Conservation (phyloP, 768 basidiomycete species). For the Termitomyces eurrhizus region DNA sequence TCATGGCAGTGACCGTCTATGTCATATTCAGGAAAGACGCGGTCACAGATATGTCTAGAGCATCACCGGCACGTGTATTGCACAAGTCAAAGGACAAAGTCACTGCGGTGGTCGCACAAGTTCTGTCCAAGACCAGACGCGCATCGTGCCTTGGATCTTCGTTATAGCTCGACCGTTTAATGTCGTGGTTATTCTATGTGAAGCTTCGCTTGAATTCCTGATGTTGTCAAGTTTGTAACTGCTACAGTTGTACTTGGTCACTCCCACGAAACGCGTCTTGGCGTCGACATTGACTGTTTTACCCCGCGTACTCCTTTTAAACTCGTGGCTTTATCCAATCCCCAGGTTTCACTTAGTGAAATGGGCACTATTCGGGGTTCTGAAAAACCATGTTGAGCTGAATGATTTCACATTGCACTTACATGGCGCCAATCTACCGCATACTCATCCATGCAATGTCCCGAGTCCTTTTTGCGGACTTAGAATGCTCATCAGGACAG, state of each 20-base stretch:
- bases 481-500: background rate
- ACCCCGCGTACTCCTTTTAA: constrained; percentile 1
- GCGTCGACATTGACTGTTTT: background rate
- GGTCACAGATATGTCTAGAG: background rate
- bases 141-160: background rate
- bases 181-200: background rate
- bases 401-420: constrained; percentile 2
- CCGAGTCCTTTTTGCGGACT: constrained; percentile 12
- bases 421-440: background rate
- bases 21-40: background rate
- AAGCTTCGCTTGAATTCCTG: background rate
- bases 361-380: background rate
- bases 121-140: background rate
- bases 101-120: background rate
- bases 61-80: background rate
- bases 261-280: constrained; percentile 9
- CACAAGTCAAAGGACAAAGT: background rate
- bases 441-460: background rate
- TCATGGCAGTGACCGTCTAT: background rate
- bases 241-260: background rate
- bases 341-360: constrained; percentile 10
- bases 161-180: background rate
- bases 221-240: background rate
- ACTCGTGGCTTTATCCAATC: constrained; percentile 6
- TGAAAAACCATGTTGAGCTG: background rate